These are phyloP conservation scores for Colletotrichum sp. DNA, from an alignment of 2,329 filamentous ascomycete species.

Conservation along the genomic window DNA sequence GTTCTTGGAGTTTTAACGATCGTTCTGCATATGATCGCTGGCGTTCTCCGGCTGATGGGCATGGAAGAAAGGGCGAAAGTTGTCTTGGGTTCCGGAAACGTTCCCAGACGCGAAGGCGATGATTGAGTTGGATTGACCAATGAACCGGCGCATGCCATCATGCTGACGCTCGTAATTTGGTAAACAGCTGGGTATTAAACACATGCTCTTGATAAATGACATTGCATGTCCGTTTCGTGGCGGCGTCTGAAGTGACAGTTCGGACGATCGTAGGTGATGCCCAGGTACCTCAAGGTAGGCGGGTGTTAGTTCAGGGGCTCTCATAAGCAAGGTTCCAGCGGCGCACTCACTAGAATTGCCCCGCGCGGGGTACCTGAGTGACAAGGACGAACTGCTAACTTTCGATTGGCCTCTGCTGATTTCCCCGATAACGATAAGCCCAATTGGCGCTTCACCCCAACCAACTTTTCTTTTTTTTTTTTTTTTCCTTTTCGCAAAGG, in stretches of 20 bases:
- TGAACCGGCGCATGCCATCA: background rate
- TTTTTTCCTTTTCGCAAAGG: background rate
- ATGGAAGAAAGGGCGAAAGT: background rate
- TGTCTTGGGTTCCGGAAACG: slow-evolving; percentile 2
- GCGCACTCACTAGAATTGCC: background rate
- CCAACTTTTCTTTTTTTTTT: slow-evolving; percentile 10
- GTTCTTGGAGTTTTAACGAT: slow-evolving; percentile 41
- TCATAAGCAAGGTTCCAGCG: background rate
- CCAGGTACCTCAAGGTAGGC: background rate
- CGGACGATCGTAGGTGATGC: background rate
- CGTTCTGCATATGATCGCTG: slow-evolving; percentile 30
- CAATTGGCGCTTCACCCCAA: background rate
- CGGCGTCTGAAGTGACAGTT: background rate
- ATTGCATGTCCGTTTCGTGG: background rate
- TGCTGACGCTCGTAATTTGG: background rate
- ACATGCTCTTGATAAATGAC: background rate
- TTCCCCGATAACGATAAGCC: slow-evolving; percentile 14
- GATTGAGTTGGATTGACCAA: background rate
- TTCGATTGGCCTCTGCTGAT: background rate
- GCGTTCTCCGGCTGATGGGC: slow-evolving; percentile 2
- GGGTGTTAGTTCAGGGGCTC: background rate
- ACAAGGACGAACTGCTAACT: background rate
- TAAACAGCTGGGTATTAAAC: background rate
- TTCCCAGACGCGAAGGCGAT: slow-evolving; percentile 14
- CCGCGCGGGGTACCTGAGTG: slow-evolving; percentile 17